phyloP scores from a whole-genome alignment of 2,329 filamentous ascomycete genomes.

The Diaporthe vexans region DNA sequence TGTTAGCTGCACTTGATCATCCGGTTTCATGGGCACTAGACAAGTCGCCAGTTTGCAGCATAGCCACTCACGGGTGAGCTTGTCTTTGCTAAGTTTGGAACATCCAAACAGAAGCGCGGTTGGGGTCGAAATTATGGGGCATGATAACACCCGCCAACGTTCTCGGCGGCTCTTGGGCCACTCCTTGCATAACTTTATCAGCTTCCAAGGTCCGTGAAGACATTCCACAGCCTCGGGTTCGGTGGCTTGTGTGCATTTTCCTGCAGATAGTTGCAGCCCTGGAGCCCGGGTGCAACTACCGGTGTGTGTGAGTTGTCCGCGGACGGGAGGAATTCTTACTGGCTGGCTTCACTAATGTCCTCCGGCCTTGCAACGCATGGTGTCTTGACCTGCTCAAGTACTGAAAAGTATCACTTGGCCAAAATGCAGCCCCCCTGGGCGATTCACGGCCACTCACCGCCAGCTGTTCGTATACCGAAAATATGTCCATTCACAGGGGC shows the following conservation, averaged over 20 bases:
- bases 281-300: not conserved
- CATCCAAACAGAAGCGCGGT: not conserved
- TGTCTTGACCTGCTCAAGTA: slow-evolving; percentile 14
- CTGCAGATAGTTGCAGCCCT: not conserved
- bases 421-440: slow-evolving; percentile 23
- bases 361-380: slow-evolving; percentile 14
- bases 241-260: slow-evolving; percentile 1
- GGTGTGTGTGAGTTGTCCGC: slow-evolving; percentile 7
- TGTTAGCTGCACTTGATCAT: not conserved
- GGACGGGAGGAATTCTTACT: not conserved
- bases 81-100: slow-evolving; percentile 28
- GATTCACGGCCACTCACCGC: slow-evolving; percentile 8
- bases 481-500: not conserved
- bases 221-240: slow-evolving; percentile 26
- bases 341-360: not conserved
- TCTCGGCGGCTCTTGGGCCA: slow-evolving; percentile 18
- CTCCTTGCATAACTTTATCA: slow-evolving; percentile 3
- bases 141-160: not conserved
- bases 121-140: slow-evolving; percentile 15
- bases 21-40: slow-evolving; percentile 11
- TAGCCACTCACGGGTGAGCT: slow-evolving; percentile 28
- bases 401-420: slow-evolving; percentile 19
- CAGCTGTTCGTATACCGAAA: slow-evolving; percentile 31
- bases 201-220: not conserved
- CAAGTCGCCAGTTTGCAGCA: slow-evolving; percentile 9